Conservation (phyloP, 169 alveolate genomes). For the Plasmodium vivax region DNA sequence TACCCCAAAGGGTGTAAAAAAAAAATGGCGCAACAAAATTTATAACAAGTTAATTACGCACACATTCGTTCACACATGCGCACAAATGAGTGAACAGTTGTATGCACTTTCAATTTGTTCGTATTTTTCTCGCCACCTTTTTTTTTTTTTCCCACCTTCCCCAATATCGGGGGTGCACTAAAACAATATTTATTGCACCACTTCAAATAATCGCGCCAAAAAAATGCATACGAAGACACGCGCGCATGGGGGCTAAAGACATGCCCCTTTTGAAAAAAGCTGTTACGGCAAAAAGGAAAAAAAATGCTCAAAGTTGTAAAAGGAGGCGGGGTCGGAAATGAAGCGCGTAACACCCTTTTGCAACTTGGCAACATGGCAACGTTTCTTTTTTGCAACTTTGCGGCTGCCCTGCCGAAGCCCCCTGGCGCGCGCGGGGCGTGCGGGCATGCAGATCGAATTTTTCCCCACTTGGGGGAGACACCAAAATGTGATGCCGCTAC, state of each 20-base stretch:
- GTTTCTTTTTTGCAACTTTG: not conserved
- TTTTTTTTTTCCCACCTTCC: not conserved
- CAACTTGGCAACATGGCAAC: not conserved
- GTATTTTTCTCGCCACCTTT: not conserved
- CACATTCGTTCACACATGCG: not conserved
- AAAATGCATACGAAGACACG: not conserved
- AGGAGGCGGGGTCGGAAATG: not conserved
- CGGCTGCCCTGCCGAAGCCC: not conserved
- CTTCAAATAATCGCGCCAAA: not conserved
- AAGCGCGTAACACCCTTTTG: not conserved
- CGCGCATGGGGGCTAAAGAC: not conserved
- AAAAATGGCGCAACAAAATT: not conserved
- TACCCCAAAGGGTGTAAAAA: not conserved
- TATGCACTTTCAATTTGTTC: conserved; percentile 2
- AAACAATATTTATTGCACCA: not conserved
- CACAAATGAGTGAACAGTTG: not conserved
- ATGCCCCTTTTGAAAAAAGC: not conserved
- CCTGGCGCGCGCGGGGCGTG: not conserved
- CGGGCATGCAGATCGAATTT: not conserved
- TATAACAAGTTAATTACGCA: not conserved
- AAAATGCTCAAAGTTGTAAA: not conserved
- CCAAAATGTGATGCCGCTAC: not conserved
- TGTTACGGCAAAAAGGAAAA: not conserved
- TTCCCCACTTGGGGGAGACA: not conserved
- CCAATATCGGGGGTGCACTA: not conserved